Base-by-base conservation (phyloP, 257 asterid genomes). In the Coffea eugenioides region DNA sequence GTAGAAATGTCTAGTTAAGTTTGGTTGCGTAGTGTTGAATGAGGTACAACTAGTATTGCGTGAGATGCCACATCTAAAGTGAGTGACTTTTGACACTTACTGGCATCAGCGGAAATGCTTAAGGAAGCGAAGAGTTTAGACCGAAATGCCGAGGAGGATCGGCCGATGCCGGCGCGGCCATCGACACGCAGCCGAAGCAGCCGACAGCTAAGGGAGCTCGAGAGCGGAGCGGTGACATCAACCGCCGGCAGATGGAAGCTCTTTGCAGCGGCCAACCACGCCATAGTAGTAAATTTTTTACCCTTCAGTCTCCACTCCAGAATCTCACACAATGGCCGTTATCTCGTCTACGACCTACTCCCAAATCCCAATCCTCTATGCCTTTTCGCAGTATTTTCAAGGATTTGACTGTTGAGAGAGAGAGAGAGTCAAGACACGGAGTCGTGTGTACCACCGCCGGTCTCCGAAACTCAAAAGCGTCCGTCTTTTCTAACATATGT, bases 231-330 rank as follows among this genome's bases (percentile, higher is more conserved):
- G 45, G 80, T 80, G 45, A 85, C 91, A 62, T 92, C 91, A 76
- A 93, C 54, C 52, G 97, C 87, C 81, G 97, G 97, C 52, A 95
- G 16, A 59, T 88, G 90, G 74, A 95, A 93, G 77, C 76, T 88
- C 87, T 90, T 95, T 61, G 92, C 89, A 82, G 92, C 96, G 89
- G 91, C 87, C 83, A 77, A 84, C 97, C 95, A 95, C 80, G 93
- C 89, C 98, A 93, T 95, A 46, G 74, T 21, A 61, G 45, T 39
- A 39, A 39, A 2, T 39, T 67, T 25, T 48, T 69, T 65, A 16
- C 25, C 25, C 71, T 1, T 31, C 66, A 48, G 36, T 61, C 48
- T 69, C 36, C 25, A 15, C 27, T n/a, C 71, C 36, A 66, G 20
- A 45, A 15, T 69, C 14, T 31, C 34, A 31, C 34, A 31, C 34